A percentile compares a stretch with the other conserved stretches of the same genome.
Conservation (phyloP, 768 basidiomycete genomes). For the Fomitopsis pulvina region DNA sequence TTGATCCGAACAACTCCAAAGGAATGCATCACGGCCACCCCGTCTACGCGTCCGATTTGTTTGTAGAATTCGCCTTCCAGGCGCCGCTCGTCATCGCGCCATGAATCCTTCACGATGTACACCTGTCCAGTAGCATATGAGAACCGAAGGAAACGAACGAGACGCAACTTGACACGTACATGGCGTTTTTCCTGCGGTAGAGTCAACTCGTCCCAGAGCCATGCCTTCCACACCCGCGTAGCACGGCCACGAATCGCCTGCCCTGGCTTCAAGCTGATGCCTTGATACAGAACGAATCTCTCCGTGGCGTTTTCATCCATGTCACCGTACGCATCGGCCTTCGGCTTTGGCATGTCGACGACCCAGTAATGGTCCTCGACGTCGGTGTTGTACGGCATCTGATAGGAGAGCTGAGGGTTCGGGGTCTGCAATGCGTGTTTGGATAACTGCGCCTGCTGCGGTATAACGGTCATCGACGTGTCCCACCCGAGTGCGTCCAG, state of each 20-base stretch:
- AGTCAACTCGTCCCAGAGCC: too few species aligned
- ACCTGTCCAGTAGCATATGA: too few species aligned
- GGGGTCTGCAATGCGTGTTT: neutral
- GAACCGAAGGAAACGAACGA: too few species aligned
- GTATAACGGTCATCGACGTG: neutral
- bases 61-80: too few species aligned
- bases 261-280: neutral
- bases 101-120: too few species aligned
- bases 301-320: neutral
- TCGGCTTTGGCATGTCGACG: neutral
- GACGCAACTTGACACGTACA: too few species aligned
- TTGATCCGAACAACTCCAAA: too few species aligned
- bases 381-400: neutral
- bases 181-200: too few species aligned
- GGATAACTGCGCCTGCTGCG: neutral
- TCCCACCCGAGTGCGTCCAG: neutral
- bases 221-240: neutral
- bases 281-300: neutral
- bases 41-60: too few species aligned
- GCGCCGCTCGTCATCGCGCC: too few species aligned
- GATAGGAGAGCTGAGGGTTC: too few species aligned
- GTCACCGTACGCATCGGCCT: neutral
- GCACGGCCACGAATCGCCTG: neutral
- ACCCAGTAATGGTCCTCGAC: neutral
- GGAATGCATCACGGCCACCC: too few species aligned